phyloP scores from a whole-genome alignment of 164 flowering plant genomes.

The Platanus orientalis region DNA sequence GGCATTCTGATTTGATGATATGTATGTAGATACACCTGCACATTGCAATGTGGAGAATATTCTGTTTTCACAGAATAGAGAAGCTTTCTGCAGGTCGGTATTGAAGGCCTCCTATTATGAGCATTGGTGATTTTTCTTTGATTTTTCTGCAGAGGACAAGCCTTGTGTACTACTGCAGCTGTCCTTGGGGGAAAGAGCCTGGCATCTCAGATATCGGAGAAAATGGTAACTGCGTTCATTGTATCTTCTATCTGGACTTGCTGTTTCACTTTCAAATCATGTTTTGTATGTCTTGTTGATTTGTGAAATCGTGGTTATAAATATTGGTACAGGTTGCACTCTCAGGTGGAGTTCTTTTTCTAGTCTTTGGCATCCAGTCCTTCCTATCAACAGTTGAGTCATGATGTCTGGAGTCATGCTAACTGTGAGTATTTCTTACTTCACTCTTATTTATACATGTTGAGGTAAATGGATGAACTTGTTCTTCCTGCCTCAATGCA shows the following conservation, averaged over 20 bases:
- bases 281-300: background rate
- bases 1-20: no score
- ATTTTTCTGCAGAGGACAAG: constrained; percentile 68
- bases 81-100: no score
- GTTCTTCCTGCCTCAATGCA: no score
- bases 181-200: constrained; percentile 94
- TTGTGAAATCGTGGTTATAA: background rate
- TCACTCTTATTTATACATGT: no score
- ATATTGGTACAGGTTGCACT: constrained; percentile 63
- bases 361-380: constrained; percentile 89
- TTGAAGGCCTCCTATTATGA: background rate
- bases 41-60: no score
- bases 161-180: constrained; percentile 91
- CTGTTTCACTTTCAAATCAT: no score
- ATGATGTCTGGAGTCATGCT: constrained; percentile 9
- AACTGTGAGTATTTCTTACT: constrained; percentile 9
- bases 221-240: constrained; percentile 42
- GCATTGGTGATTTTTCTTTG: constrained; percentile 3
- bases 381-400: constrained; percentile 51
- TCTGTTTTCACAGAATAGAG: no score
- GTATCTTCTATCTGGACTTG: background rate
- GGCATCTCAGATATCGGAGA: constrained; percentile 94
- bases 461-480: no score
- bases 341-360: constrained; percentile 85
- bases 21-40: no score